These are phyloP conservation scores for Tylopilus balloui DNA, from an alignment of 768 basidiomycete genomes.

Conservation along the genomic window DNA sequence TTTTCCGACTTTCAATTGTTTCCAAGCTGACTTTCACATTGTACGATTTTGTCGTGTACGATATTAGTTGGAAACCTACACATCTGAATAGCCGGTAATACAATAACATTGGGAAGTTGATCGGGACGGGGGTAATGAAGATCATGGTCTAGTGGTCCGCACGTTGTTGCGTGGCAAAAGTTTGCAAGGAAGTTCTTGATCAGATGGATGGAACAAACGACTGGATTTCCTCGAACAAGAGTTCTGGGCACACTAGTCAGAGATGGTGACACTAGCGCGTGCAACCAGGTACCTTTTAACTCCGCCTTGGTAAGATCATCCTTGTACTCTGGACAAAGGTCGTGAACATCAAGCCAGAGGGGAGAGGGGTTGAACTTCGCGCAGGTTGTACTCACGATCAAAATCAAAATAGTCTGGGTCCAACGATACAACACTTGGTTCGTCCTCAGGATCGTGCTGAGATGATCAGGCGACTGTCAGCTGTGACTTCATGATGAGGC, in stretches of 20 bases:
- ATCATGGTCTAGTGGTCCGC: background rate
- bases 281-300: conserved; percentile 45
- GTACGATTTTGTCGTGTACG: conserved; percentile 23
- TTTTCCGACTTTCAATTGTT: background rate
- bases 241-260: conserved; percentile 36
- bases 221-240: conserved; percentile 81
- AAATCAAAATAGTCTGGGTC: conserved; percentile 88
- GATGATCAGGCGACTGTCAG: conserved; percentile 7
- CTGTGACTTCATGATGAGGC: background rate
- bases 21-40: conserved; percentile 4
- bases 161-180: background rate
- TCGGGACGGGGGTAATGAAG: background rate
- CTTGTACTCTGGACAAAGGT: conserved; percentile 49
- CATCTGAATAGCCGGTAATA: background rate
- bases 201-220: conserved; percentile 66
- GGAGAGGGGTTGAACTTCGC: background rate
- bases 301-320: conserved; percentile 74
- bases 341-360: conserved; percentile 5
- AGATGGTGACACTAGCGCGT: background rate
- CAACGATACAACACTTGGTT: conserved; percentile 76
- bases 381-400: conserved; percentile 51
- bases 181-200: conserved; percentile 3
- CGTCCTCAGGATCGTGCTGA: conserved; percentile 86
- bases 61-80: conserved; percentile 11
- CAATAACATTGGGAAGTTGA: background rate